Base-by-base conservation (phyloP, 768 basidiomycete species). In the Coprinopsis marcescibilis region DNA sequence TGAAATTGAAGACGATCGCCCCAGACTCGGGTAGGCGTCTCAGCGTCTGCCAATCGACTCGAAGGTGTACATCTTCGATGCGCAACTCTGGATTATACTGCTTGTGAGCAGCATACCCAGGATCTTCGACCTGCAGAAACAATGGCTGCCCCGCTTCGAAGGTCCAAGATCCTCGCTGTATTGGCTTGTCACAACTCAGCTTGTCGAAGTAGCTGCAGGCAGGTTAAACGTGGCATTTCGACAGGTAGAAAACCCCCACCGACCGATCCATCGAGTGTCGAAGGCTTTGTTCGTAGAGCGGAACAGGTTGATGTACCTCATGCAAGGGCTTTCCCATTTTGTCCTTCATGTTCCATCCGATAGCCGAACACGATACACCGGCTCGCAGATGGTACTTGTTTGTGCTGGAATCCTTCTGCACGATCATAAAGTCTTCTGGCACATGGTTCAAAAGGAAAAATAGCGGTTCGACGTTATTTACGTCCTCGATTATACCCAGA, bases 21-120 rank as follows among this genome's bases (percentile, higher is more conserved):
- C 60, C 60, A 4, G 76, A 75, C 44, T 59, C 57, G 11, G 77
- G 76, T 34, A 78, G 55, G 25, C 74, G 67, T 14, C 75, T 66
- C 25, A 78, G 55, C 6, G 75, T 77, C 54, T 79, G 77, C 76
- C 76, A 78, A 47, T 78, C 75, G 15, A 79, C 73, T 12, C 76
- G 70, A 33, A 79, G 51, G 51, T 66, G 59, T 20, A 77, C 61
- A 42, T 74, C 63, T 21, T 71, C 66, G 30, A 71, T 41, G 2
- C 58, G 41, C 13, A 78, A 58, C 23, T 68, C 52, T 2, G 65
- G 64, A 25, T 58, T 52, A 43, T 72, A 70, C 4, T 39, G 52
- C 27, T 59, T 56, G 23, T 70, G 69, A 34, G 50, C 8, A 14
- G 45, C 48, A 59, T 62, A 77, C 24, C 67, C 61, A 13, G 65